These are phyloP conservation scores for Polytrichum commune DNA, from an alignment of 225 moss, liverwort and hornwort genomes.

Conservation along the genomic window DNA sequence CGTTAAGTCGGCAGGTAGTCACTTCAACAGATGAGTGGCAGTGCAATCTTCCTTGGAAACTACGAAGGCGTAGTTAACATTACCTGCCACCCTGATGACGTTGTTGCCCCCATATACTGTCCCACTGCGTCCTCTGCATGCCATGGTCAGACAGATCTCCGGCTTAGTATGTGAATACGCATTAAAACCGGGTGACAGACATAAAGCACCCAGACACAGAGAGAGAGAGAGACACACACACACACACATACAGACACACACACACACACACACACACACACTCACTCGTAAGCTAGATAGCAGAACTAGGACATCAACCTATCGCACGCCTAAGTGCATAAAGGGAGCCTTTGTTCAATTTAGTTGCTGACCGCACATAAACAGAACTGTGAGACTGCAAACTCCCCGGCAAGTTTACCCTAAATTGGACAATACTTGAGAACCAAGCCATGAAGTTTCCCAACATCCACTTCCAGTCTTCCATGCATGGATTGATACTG, in stretches of 20 bases:
- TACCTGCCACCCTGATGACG: conserved; percentile 26
- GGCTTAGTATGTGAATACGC: conserved; percentile 4
- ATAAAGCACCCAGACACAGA: neutral
- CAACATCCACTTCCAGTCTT: too few species aligned
- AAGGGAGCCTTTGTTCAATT: neutral
- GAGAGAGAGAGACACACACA: neutral
- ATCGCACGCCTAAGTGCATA: too few species aligned
- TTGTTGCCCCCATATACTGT: conserved; percentile 30
- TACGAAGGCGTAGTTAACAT: neutral
- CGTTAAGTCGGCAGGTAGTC: neutral
- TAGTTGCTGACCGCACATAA: neutral
- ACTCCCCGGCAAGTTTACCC: too few species aligned
- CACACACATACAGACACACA: neutral
- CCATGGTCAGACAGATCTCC: conserved; percentile 2
- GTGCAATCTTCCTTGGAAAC: neutral
- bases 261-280: too few species aligned
- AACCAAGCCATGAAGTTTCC: too few species aligned
- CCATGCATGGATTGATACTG: too few species aligned
- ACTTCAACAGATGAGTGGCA: neutral
- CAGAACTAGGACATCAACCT: neutral
- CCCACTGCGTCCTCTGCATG: conserved; percentile 26
- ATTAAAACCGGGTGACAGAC: neutral
- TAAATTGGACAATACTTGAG: too few species aligned
- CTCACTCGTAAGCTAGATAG: neutral
- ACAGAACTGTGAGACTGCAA: neutral